Percentiles rank a stretch among this genome's conserved stretches.
Conservation (phyloP, 2,329 filamentous ascomycete species). For the Xylaria sp. region DNA sequence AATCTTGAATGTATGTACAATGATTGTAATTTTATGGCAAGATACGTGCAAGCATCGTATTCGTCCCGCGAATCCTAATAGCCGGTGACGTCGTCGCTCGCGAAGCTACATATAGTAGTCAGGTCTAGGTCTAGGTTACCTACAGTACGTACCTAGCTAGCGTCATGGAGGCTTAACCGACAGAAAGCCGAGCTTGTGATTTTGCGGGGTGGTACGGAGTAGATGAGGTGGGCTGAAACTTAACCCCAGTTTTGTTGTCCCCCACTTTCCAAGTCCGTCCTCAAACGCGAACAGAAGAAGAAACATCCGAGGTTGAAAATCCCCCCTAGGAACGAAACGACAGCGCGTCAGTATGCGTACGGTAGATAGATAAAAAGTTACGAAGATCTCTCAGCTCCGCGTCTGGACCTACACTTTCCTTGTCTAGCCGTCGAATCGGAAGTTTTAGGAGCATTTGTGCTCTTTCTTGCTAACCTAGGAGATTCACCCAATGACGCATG, state of each 20-base stretch:
- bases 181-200: constrained; percentile 67
- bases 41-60: neutral
- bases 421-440: constrained; percentile 2
- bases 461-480: neutral
- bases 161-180: constrained; percentile 56
- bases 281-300: neutral
- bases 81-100: constrained; percentile 48
- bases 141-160: neutral
- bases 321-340: neutral
- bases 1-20: too few species aligned
- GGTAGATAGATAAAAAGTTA: constrained; percentile 3
- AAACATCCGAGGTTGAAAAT: constrained; percentile 31
- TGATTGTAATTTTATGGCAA: too few species aligned
- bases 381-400: neutral
- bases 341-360: neutral
- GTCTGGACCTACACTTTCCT: neutral
- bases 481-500: neutral
- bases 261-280: neutral
- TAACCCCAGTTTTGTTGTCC: neutral
- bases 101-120: too few species aligned
- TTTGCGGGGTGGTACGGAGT: constrained; percentile 57
- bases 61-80: neutral
- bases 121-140: neutral
- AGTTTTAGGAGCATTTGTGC: constrained; percentile 7
- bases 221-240: constrained; percentile 5